A percentile compares a stretch with the other conserved stretches of the same genome.
Evolutionary conservation across 75 land plant species (phyloP).

Genomic region (Chamaecyparis obtusa): DNA sequence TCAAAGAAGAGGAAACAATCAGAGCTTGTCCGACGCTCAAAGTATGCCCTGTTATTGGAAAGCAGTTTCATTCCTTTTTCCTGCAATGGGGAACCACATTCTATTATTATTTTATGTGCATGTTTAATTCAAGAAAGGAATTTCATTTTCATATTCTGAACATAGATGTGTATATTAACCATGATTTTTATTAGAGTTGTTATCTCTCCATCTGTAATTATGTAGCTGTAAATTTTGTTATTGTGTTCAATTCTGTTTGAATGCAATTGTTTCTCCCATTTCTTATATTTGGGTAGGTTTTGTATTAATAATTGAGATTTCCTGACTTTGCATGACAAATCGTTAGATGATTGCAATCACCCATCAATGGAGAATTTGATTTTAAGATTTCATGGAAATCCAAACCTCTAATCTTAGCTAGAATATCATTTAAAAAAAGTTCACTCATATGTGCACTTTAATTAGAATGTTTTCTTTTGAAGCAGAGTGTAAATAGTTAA

Average conservation of each 20-base stretch:
- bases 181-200: neutral
- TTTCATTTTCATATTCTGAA: neutral
- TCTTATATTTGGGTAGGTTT: neutral
- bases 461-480: neutral
- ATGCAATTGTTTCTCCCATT: neutral
- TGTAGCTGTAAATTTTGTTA: neutral
- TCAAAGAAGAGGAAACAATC: constrained; percentile 37
- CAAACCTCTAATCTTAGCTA: neutral
- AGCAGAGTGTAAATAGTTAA: neutral
- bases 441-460: neutral
- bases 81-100: neutral
- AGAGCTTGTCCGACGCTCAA: constrained; percentile 19
- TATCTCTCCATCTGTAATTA: neutral
- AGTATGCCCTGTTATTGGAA: constrained; percentile 18
- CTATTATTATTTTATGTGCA: neutral
- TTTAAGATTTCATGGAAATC: neutral
- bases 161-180: neutral
- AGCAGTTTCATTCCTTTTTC: neutral
- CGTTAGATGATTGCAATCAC: neutral
- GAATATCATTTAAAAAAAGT: neutral
- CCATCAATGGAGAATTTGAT: neutral
- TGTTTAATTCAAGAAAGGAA: neutral
- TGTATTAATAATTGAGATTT: neutral
- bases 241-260: neutral
- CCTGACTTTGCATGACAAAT: neutral